Evolutionary conservation across 2,329 filamentous ascomycete genomes (phyloP).

Genomic region (Trichoderma cornu-damae): DNA sequence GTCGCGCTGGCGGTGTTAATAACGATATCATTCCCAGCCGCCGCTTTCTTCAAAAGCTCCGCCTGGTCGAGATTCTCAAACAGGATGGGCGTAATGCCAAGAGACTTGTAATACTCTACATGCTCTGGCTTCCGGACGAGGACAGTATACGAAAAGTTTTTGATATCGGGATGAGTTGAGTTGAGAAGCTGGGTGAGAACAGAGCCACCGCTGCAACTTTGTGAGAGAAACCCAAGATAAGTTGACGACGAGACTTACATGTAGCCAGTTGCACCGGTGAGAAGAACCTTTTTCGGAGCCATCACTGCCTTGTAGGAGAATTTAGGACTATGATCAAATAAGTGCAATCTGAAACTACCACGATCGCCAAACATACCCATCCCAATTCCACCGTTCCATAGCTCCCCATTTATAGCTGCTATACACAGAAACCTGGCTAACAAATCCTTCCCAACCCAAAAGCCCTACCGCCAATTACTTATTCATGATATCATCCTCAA

Average conservation of each 20-base stretch:
- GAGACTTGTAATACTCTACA: slow-evolving; percentile 22
- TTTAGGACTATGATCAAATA: neutral
- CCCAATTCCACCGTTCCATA: neutral
- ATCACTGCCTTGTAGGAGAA: neutral
- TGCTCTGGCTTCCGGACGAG: slow-evolving; percentile 29
- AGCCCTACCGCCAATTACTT: neutral
- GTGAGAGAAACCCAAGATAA: neutral
- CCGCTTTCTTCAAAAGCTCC: slow-evolving; percentile 21
- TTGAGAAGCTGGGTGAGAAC: slow-evolving; percentile 24
- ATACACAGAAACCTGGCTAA: neutral
- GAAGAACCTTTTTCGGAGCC: slow-evolving; percentile 24
- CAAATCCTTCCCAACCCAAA: neutral
- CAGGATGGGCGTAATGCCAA: slow-evolving; percentile 25
- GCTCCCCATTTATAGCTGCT: neutral
- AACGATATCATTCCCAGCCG: slow-evolving; percentile 33
- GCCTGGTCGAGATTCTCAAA: slow-evolving; percentile 26
- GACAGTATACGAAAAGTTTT: slow-evolving; percentile 21
- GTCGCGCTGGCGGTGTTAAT: slow-evolving; percentile 40
- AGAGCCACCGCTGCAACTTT: slow-evolving; percentile 25
- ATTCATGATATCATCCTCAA: neutral
- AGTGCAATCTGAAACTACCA: neutral
- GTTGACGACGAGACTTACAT: slow-evolving; percentile 19
- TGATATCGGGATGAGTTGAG: slow-evolving; percentile 22
- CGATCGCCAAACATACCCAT: neutral
- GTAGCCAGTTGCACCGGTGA: slow-evolving; percentile 29